Percentiles rank a stretch among this genome's conserved stretches.
Conservation (phyloP, 345 rosid genomes). For the Salix koriyanagi region DNA sequence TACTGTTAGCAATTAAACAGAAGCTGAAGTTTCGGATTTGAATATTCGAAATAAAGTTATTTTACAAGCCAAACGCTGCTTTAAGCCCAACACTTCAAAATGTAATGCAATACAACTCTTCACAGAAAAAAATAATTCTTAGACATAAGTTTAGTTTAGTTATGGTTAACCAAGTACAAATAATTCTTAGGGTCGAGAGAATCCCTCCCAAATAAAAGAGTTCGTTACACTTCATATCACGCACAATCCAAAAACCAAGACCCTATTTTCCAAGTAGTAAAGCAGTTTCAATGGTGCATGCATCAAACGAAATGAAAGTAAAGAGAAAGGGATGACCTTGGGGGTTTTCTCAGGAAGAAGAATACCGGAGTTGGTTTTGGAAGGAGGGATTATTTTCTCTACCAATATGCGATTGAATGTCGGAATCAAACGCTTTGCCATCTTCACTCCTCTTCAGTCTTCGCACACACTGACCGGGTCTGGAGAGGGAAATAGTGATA, state of each 20-base stretch:
- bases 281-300: background rate
- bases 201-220: background rate
- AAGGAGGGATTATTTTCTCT: conserved; percentile 28
- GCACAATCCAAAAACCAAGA: background rate
- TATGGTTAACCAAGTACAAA: background rate
- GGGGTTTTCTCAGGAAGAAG: conserved; percentile 22
- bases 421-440: conserved; percentile 24
- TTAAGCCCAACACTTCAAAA: background rate
- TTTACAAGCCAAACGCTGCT: too few relatives aligned
- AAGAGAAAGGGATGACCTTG: conserved; percentile 4
- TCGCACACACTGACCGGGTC: background rate
- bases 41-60: too few relatives aligned
- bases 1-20: background rate
- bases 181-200: background rate
- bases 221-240: background rate
- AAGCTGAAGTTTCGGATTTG: background rate
- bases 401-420: conserved; percentile 23
- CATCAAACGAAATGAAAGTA: background rate
- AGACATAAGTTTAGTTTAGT: background rate
- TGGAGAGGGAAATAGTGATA: background rate
- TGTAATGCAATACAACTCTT: background rate
- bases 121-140: too few relatives aligned
- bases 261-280: background rate
- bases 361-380: conserved; percentile 22
- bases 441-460: background rate